Percentiles rank a stretch among this genome's conserved stretches.
These are phyloP conservation scores for Cryptococcus wingfieldii DNA, from an alignment of 1,284 basidiomycete genomes.

Conservation along the genomic window DNA sequence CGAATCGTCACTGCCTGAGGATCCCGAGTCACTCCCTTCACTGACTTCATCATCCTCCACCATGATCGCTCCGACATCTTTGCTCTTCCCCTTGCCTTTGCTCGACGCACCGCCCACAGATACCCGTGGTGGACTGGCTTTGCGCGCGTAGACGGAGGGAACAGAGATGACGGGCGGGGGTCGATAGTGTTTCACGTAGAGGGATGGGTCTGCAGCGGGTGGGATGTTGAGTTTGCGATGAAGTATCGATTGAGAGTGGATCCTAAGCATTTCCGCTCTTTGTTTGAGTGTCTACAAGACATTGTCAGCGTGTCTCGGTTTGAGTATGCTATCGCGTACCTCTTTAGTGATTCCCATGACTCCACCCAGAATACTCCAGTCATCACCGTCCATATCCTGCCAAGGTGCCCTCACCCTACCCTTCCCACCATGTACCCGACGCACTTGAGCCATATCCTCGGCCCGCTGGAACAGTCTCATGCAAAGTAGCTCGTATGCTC, in stretches of 20 bases:
- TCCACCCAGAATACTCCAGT: conserved; percentile 72
- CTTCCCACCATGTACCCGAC: conserved; percentile 17
- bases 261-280: conserved; percentile 18
- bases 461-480: conserved; percentile 46
- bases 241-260: conserved; percentile 46
- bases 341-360: conserved; percentile 79
- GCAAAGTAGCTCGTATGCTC: conserved; percentile 79
- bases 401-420: neutral
- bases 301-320: neutral
- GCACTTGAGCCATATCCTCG: conserved; percentile 20
- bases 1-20: neutral
- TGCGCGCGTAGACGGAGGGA: neutral
- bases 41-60: conserved; percentile 34
- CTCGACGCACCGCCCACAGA: neutral
- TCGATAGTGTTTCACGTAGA: conserved; percentile 22
- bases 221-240: conserved; percentile 34
- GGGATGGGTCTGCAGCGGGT: conserved; percentile 10
- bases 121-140: neutral
- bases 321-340: conserved; percentile 51
- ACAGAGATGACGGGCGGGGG: conserved; percentile 6
- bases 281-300: conserved; percentile 23
- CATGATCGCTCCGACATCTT: conserved; percentile 23
- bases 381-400: conserved; percentile 53
- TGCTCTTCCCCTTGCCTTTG: neutral
- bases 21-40: conserved; percentile 10